Conservation (phyloP, 768 basidiomycete species). For the Nidula microcarpa region DNA sequence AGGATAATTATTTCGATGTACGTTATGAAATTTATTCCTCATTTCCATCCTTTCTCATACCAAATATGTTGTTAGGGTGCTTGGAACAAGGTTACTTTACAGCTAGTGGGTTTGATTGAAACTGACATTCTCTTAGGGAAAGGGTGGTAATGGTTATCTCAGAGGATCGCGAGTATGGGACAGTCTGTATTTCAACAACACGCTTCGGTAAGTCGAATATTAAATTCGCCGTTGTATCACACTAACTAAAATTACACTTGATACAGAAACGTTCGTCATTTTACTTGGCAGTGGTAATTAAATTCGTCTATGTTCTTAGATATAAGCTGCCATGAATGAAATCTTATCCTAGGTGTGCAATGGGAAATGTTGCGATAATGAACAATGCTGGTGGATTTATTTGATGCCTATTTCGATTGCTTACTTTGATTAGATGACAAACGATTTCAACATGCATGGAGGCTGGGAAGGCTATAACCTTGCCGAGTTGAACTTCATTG, state of each 20-base stretch:
- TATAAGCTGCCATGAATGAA: neutral
- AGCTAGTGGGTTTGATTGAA: neutral
- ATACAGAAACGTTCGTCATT: slow-evolving; percentile 6
- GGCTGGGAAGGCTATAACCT: slow-evolving; percentile 10
- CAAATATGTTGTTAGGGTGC: slow-evolving; percentile 1
- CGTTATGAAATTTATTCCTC: neutral
- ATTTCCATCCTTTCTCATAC: too few relatives aligned
- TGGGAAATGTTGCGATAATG: slow-evolving; percentile 9
- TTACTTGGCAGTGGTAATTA: slow-evolving; percentile 8
- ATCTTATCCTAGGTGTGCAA: slow-evolving; percentile 1
- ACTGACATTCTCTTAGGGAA: slow-evolving; percentile 1
- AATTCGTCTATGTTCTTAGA: neutral
- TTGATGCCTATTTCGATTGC: too few relatives aligned
- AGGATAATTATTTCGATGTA: slow-evolving; percentile 11
- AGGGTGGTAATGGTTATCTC: slow-evolving; percentile 10
- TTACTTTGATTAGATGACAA: slow-evolving; percentile 1
- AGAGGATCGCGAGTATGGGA: slow-evolving; percentile 10
- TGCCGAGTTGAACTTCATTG: slow-evolving; percentile 7
- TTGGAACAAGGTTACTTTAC: slow-evolving; percentile 8
- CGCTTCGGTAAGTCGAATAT: slow-evolving; percentile 1
- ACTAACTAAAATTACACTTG: too few relatives aligned
- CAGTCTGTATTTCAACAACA: slow-evolving; percentile 9
- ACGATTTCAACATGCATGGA: slow-evolving; percentile 6
- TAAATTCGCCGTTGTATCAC: too few relatives aligned
- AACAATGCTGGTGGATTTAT: neutral